phyloP scores from a whole-genome alignment of 2,329 filamentous ascomycete species.

The Penicillium hordei region DNA sequence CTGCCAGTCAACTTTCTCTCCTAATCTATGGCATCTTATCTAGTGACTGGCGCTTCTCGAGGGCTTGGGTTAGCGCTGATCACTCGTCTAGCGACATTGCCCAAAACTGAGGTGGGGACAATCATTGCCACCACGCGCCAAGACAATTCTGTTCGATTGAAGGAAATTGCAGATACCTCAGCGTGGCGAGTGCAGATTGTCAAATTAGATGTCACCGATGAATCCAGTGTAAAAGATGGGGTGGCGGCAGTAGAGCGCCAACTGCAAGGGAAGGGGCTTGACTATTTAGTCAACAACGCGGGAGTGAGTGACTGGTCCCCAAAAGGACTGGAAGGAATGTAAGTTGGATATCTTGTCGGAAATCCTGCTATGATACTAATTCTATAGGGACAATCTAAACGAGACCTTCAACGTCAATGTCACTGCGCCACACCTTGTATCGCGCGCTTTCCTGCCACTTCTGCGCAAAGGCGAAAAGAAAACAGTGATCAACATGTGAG shows the following conservation, averaged over 20 bases:
- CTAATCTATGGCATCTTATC: conserved; percentile 36
- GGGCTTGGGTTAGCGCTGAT: conserved; percentile 41
- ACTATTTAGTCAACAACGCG: conserved; percentile 51
- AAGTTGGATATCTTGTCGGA: neutral
- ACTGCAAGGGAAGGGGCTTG: conserved; percentile 43
- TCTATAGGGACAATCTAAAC: conserved; percentile 37
- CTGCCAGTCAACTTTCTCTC: too few species aligned
- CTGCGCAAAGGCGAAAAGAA: conserved; percentile 43
- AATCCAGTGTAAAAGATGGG: conserved; percentile 37
- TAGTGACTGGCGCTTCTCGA: conserved; percentile 40
- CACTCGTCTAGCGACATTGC: conserved; percentile 31
- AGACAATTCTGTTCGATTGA: conserved; percentile 33
- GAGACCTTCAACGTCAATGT: conserved; percentile 47
- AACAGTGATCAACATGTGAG: conserved; percentile 49
- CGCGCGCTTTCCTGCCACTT: conserved; percentile 41
- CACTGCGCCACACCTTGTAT: conserved; percentile 42
- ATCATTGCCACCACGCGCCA: conserved; percentile 46
- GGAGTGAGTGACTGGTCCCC: conserved; percentile 30
- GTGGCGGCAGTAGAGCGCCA: conserved; percentile 33
- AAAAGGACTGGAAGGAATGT: conserved; percentile 28
- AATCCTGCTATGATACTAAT: neutral
- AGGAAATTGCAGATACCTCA: conserved; percentile 37
- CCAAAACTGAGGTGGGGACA: conserved; percentile 36
- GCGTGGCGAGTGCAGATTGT: conserved; percentile 39
- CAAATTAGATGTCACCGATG: conserved; percentile 41